A percentile compares a stretch with the other conserved stretches of the same genome.
phyloP scores from a whole-genome alignment of 2,329 filamentous ascomycete species.

The Penicillium concentricum region DNA sequence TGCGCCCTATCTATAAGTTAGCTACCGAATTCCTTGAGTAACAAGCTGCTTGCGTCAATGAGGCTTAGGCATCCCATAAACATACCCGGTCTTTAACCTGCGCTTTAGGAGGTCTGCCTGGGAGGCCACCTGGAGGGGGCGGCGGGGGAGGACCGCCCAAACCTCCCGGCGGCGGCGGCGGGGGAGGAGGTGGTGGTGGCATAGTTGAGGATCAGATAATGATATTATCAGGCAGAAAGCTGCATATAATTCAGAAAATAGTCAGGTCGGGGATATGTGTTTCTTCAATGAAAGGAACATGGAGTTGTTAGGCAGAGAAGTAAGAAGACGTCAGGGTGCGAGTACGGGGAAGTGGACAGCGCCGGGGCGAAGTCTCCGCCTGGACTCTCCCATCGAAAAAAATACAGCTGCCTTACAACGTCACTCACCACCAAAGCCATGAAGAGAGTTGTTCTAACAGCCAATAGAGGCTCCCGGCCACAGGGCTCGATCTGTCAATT shows the following conservation, averaged over 20 bases:
- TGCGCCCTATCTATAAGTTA: constrained; percentile 64
- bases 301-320: constrained; percentile 22
- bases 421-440: constrained; percentile 24
- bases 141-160: constrained; percentile 64
- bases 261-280: constrained; percentile 12
- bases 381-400: constrained; percentile 24
- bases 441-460: constrained; percentile 36
- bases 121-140: constrained; percentile 52
- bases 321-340: constrained; percentile 26
- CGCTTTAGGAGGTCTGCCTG: constrained; percentile 57
- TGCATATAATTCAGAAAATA: constrained; percentile 8
- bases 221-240: neutral
- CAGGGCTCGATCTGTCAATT: constrained; percentile 39
- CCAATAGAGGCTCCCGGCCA: constrained; percentile 23
- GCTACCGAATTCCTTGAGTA: neutral
- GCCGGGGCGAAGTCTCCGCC: constrained; percentile 32
- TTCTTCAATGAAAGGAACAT: constrained; percentile 17
- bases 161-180: constrained; percentile 64
- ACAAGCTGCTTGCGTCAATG: neutral
- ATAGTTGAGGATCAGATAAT: constrained; percentile 26
- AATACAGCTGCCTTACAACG: constrained; percentile 11
- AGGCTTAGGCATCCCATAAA: constrained; percentile 13
- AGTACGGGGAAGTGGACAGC: constrained; percentile 22
- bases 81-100: constrained; percentile 63
- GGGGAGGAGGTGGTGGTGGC: constrained; percentile 63